Evolutionary conservation across 2,329 filamentous ascomycete species (phyloP).

Genomic region (Plectosphaerella plurivora): DNA sequence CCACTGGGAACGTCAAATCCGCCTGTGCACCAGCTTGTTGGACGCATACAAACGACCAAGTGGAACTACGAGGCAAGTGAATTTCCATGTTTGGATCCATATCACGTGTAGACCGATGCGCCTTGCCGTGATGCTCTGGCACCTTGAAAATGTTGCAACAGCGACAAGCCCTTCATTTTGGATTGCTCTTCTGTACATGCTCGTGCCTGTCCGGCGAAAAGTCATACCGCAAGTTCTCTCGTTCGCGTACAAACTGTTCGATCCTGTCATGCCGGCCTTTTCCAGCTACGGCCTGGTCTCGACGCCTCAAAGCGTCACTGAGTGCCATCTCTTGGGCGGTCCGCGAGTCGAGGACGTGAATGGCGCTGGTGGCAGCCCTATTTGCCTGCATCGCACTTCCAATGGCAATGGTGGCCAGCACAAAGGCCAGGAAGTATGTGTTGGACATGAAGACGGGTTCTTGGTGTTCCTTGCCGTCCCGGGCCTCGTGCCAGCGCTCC

Average conservation of each 20-base stretch:
- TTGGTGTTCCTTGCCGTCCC: slow-evolving; percentile 38
- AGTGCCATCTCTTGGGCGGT: slow-evolving; percentile 64
- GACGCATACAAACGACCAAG: too few species aligned
- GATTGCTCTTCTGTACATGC: neutral
- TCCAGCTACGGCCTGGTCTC: slow-evolving; percentile 47
- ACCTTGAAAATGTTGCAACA: neutral
- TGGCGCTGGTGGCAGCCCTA: slow-evolving; percentile 59
- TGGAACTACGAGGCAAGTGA: too few species aligned
- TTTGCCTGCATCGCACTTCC: slow-evolving; percentile 70
- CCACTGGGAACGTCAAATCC: too few species aligned
- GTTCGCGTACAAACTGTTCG: slow-evolving; percentile 69
- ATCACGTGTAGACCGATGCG: too few species aligned
- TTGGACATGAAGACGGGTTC: slow-evolving; percentile 69
- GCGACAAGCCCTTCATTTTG: neutral
- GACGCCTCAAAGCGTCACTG: slow-evolving; percentile 51
- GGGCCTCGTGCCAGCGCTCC: slow-evolving; percentile 70
- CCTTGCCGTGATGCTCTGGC: too few species aligned
- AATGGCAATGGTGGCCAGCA: slow-evolving; percentile 60
- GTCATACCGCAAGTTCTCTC: slow-evolving; percentile 46
- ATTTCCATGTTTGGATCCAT: too few species aligned
- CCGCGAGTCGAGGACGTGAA: slow-evolving; percentile 61
- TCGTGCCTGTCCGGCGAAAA: slow-evolving; percentile 19
- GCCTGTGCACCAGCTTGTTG: too few species aligned
- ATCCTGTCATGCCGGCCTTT: slow-evolving; percentile 63
- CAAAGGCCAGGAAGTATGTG: slow-evolving; percentile 68